Evolutionary conservation across 805 yeast genomes (phyloP).

Genomic region (Yamadazyma ubonensis): DNA sequence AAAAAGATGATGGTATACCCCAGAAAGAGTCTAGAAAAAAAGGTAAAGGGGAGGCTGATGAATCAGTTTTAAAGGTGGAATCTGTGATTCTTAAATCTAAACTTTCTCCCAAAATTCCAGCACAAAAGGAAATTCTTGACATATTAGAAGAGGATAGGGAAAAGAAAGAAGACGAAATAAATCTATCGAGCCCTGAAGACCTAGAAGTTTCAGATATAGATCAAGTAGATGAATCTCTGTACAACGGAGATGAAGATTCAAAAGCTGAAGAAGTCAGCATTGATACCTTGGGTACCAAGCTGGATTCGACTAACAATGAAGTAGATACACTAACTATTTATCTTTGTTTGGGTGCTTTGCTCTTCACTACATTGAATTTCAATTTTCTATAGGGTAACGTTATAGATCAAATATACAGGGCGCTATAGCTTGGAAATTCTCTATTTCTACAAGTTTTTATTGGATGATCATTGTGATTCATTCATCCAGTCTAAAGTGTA

Average conservation of each 20-base stretch:
- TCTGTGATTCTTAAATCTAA: constrained; percentile 19
- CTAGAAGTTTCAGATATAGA: background rate
- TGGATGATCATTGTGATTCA: constrained; percentile 39
- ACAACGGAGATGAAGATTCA: background rate
- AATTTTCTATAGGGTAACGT: too few species aligned
- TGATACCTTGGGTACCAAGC: too few species aligned
- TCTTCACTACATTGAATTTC: too few species aligned
- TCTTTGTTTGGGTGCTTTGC: too few species aligned
- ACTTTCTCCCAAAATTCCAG: constrained; percentile 10
- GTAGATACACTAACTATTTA: too few species aligned
- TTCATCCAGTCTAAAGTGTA: constrained; percentile 87
- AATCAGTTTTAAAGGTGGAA: background rate
- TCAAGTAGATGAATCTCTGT: constrained; percentile 1
- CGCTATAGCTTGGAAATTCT: too few species aligned
- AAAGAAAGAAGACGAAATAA: too few species aligned
- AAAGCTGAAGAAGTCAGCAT: too few species aligned
- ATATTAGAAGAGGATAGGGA: background rate
- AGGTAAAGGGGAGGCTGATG: background rate
- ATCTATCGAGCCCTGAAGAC: too few species aligned
- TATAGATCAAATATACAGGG: too few species aligned
- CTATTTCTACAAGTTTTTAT: too few species aligned
- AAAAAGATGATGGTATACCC: constrained; percentile 33
- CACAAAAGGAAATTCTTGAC: constrained; percentile 3
- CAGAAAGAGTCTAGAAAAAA: background rate
- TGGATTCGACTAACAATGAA: too few species aligned